Evolutionary conservation across 805 yeast genomes (phyloP).

Genomic region (Ogataea haglerorum): DNA sequence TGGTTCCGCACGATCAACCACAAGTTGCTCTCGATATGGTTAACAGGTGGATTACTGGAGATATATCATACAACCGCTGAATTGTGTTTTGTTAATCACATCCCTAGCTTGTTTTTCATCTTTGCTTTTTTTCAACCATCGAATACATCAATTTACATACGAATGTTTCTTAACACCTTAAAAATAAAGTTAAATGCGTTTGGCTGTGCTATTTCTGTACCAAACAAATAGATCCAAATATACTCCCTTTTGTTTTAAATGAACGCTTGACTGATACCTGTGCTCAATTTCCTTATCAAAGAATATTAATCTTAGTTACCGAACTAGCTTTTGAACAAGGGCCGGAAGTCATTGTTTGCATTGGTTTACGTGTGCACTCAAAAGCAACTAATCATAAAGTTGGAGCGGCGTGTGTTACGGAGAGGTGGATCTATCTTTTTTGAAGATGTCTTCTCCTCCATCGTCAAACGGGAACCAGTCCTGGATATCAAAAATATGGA

Average conservation of each 20-base stretch:
- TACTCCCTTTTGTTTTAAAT: slow-evolving; percentile 1
- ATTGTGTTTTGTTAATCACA: too few species aligned
- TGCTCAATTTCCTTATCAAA: too few species aligned
- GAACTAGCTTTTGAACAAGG: too few species aligned
- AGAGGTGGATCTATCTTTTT: not conserved
- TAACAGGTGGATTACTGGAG: slow-evolving; percentile 80
- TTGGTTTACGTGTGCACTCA: not conserved
- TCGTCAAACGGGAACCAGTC: not conserved
- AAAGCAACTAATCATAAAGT: not conserved
- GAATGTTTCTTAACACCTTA: too few species aligned
- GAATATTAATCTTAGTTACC: too few species aligned
- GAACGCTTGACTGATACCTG: not conserved
- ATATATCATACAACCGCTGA: slow-evolving; percentile 33
- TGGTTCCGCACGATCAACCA: slow-evolving; percentile 93
- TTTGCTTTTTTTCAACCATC: too few species aligned
- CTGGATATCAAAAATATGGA: not conserved
- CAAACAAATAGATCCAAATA: not conserved
- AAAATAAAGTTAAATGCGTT: not conserved
- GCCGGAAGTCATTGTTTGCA: not conserved
- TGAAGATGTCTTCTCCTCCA: not conserved
- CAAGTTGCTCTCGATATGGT: slow-evolving; percentile 73
- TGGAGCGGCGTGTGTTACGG: not conserved
- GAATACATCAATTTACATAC: too few species aligned
- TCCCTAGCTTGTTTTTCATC: too few species aligned
- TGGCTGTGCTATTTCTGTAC: not conserved